Evolutionary conservation across 2,329 filamentous ascomycete genomes (phyloP), one percentile per base, ranked within the genome.

Genomic region (Pyrenophora seminiperda): DNA sequence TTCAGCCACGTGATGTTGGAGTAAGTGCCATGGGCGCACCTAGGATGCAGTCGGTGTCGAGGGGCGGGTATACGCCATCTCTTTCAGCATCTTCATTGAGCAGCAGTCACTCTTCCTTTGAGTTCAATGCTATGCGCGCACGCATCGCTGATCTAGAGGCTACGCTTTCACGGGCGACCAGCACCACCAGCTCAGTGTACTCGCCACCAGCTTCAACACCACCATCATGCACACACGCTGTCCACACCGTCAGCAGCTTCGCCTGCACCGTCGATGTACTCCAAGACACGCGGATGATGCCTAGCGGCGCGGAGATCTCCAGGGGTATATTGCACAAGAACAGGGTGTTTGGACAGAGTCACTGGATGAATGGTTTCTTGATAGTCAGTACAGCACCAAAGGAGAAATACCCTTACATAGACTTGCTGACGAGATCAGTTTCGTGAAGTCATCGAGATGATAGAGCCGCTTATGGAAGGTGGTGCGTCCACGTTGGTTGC

Each of bases 301-400:
- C 66, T 3, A 69, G 72, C 7, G 62, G 74, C 18, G 36, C 55
- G 10, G 59, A 62, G 0, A 71, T 77, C 0, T 70, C 67, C 1
- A 76, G 76, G 6, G 75, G 75, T n/a, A 67, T 82, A 7, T 73
- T 76, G 15, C 80, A 83, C 53, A 86, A 86, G 59, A 79, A 77
- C 0, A 75, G 82, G 0, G 62, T 84, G 1, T 82, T 84, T 58
- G 83, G 83, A 1, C 78, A 78, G 59, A 83, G 80, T 22, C 81
- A 84, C 58, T 84, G 81, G 77, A 75, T 83, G n/a, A 81, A 79
- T 50, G 74, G 73, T 2, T 64, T 80, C 9, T 58, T 71, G 0
- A 54, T 81, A 36, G 80, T 83, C 59, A 63, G 76, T 52, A 29
- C n/a, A 30, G n/a, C n/a, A n/a, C n/a, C n/a, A 10, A 13, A 3